These are phyloP conservation scores for Asclepias syriaca DNA, from an alignment of 257 asterid genomes.

Conservation along the genomic window DNA sequence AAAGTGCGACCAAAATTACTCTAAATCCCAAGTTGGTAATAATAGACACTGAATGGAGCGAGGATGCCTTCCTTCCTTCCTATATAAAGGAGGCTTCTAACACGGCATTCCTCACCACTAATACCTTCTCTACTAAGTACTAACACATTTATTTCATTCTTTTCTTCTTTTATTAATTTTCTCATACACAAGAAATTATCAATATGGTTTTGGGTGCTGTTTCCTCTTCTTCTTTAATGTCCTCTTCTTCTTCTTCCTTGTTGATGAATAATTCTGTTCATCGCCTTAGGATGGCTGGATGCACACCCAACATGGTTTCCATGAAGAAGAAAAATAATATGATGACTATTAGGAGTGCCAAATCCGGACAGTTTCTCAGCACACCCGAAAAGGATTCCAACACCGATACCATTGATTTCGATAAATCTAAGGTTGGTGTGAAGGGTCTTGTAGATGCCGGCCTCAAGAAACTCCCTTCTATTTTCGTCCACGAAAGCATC, in stretches of 20 bases:
- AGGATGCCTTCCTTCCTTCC: not conserved
- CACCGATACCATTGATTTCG: constrained; percentile 14
- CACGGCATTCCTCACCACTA: not conserved
- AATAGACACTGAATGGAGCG: too few relatives aligned
- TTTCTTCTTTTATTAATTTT: not conserved
- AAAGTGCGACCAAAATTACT: not conserved
- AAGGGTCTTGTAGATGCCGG: constrained; percentile 17
- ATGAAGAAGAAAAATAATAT: not conserved
- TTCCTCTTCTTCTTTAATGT: not conserved
- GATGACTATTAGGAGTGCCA: not conserved
- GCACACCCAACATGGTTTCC: not conserved
- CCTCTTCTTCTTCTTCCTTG: not conserved
- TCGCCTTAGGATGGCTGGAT: not conserved
- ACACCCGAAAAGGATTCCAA: constrained; percentile 2
- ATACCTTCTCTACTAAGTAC: too few relatives aligned
- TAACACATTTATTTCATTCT: too few relatives aligned
- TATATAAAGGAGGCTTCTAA: not conserved
- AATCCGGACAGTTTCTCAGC: not conserved
- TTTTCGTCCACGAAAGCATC: constrained; percentile 8
- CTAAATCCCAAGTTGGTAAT: not conserved
- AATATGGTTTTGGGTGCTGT: not conserved
- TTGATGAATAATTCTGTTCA: not conserved
- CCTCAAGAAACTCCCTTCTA: constrained; percentile 8
- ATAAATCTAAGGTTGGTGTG: constrained; percentile 16
- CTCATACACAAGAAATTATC: not conserved